These are phyloP conservation scores for Colletotrichum orbiculare DNA, from an alignment of 2,329 filamentous ascomycete species.

Conservation along the genomic window DNA sequence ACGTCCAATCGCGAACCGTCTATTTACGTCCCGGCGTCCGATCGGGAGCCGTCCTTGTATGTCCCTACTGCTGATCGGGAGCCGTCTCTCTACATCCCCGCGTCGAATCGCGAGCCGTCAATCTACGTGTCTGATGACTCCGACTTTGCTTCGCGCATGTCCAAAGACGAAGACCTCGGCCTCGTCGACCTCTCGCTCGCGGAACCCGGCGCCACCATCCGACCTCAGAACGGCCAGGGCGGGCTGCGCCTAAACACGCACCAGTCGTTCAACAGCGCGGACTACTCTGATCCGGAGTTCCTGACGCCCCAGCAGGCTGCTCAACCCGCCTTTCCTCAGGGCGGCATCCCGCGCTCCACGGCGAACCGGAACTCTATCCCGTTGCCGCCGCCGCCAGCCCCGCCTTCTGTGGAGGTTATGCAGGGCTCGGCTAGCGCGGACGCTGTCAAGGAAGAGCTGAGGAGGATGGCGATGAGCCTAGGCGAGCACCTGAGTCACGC, in stretches of 20 bases:
- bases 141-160: constrained; percentile 54
- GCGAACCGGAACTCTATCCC: constrained; percentile 21
- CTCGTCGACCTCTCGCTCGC: constrained; percentile 47
- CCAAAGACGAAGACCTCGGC: constrained; percentile 40
- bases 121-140: constrained; percentile 72
- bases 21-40: constrained; percentile 63
- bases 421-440: constrained; percentile 63
- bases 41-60: constrained; percentile 69
- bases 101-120: constrained; percentile 62
- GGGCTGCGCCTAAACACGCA: constrained; percentile 32
- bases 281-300: constrained; percentile 39
- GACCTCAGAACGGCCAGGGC: constrained; percentile 11
- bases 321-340: constrained; percentile 39
- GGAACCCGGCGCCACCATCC: constrained; percentile 34
- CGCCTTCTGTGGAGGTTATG: constrained; percentile 63
- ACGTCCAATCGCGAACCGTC: constrained; percentile 62
- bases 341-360: constrained; percentile 22
- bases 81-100: constrained; percentile 66
- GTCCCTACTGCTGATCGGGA: constrained; percentile 62
- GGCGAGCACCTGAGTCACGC: constrained; percentile 60
- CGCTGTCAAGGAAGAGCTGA: constrained; percentile 63
- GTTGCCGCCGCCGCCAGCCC: constrained; percentile 54
- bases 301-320: constrained; percentile 45
- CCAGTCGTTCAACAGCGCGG: constrained; percentile 36
- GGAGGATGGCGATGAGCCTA: constrained; percentile 61